Conservation (phyloP, 129 eudicot genomes). For the Chrysanthemum makinoi region DNA sequence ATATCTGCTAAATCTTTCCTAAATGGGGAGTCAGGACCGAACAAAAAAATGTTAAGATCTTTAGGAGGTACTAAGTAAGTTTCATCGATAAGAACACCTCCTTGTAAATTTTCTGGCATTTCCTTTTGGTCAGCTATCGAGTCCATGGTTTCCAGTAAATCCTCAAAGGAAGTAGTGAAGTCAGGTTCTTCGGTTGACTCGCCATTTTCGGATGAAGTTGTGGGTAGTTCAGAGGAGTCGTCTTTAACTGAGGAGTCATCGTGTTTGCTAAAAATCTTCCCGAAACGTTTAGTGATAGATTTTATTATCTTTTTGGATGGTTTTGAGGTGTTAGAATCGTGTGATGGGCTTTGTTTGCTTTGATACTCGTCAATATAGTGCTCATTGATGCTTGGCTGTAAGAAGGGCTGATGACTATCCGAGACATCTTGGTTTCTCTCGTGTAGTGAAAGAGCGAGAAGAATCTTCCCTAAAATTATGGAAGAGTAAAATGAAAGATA, state of each 20-base stretch:
- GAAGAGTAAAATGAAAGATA: neutral
- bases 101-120: constrained; percentile 68
- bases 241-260: constrained; percentile 43
- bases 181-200: constrained; percentile 48
- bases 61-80: constrained; percentile 51
- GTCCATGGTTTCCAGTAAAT: constrained; percentile 57
- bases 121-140: constrained; percentile 38
- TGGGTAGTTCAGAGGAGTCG: constrained; percentile 55
- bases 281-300: constrained; percentile 56
- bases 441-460: constrained; percentile 70
- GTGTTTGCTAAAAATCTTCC: constrained; percentile 56
- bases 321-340: constrained; percentile 22
- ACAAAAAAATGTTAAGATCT: constrained; percentile 62
- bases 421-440: constrained; percentile 50
- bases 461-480: constrained; percentile 67
- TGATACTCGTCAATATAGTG: constrained; percentile 33
- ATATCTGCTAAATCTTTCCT: constrained; percentile 47
- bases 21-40: constrained; percentile 69
- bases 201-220: constrained; percentile 58
- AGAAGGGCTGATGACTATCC: constrained; percentile 16
- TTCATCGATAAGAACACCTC: constrained; percentile 79
- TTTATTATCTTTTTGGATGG: constrained; percentile 53
- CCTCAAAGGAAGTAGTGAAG: constrained; percentile 49
- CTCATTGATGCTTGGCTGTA: constrained; percentile 30
- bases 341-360: constrained; percentile 24